Evolutionary conservation across 176 grass and related monocot species (phyloP), one percentile per base, ranked within the genome.

Genomic region (Pontederia crassipes): DNA sequence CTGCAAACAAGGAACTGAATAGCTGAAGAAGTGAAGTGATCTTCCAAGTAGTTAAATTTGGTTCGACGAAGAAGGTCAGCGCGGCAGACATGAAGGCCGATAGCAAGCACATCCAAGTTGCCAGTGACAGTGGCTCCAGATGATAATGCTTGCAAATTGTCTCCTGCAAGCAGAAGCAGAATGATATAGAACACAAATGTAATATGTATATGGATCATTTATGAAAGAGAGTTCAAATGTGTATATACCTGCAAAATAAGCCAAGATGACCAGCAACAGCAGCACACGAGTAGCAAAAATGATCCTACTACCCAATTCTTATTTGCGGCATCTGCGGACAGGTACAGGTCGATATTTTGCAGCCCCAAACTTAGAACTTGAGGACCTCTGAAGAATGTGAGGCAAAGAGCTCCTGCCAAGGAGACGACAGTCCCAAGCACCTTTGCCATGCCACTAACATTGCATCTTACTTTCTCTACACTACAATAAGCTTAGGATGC

Each of bases 211-310:
- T 12, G 12, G 26, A 29, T 28, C 29, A 5, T 60, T 29, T 3
- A 29, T 60, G 28, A 10, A 60, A 35, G 4, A 35, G 11, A 13
- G 40, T 7, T 14, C 8, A 52, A 48, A 40, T 40, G 32, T 28
- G 26, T 26, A 11, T 17, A 14, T 12, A 76, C 81, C 83, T 90
- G 87, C 55, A 83, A 45, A 67, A 90, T 80, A 61, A 90, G 87
- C 87, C 87, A 90, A 12, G 83, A 69, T 15, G 87, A 86, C 87
- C 87, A 90, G 66, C 68, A 90, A 53, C 35, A 77, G 72, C 73
- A 80, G 61, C 76, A 77, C 72, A 65, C 77, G 10, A 90, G 48
- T 5, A 90, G 69, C 71, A 74, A 75, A 8, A 86, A 58, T 0
- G 61, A 72, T 20, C 79, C 82, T 0, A 48, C 54, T 13, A 86